A percentile compares a stretch with the other conserved stretches of the same genome.
Evolutionary conservation across 75 land plant species (phyloP).

Genomic region (Sequoia sempervirens): DNA sequence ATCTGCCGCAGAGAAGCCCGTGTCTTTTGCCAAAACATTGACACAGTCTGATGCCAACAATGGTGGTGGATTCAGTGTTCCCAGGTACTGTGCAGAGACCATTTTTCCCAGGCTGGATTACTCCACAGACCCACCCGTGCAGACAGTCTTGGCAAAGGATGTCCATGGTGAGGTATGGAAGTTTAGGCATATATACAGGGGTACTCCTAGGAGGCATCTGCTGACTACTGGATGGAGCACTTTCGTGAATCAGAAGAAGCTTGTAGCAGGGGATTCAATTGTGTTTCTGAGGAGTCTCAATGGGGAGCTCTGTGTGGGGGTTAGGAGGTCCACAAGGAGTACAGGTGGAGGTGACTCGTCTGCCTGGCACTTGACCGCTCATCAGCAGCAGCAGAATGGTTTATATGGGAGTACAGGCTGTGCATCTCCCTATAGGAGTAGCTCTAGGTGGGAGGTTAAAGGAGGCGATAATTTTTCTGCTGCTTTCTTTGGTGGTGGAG

Average conservation of each 20-base stretch:
- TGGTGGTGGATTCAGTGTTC: conserved; percentile 98
- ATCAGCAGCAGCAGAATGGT: conserved; percentile 29
- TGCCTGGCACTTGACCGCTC: conserved; percentile 32
- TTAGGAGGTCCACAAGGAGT: conserved; percentile 71
- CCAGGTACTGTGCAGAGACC: conserved; percentile 96
- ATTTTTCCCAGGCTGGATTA: conserved; percentile 92
- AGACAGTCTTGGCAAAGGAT: conserved; percentile 86
- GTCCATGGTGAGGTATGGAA: conserved; percentile 95
- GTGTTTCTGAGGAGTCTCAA: conserved; percentile 80
- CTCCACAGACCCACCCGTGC: conserved; percentile 85
- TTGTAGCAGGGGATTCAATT: conserved; percentile 94
- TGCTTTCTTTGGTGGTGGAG: conserved; percentile 27
- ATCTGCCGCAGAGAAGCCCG: conserved; percentile 57
- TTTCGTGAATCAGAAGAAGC: conserved; percentile 99
- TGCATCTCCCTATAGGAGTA: conserved; percentile 16
- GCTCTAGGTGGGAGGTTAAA: conserved; percentile 33
- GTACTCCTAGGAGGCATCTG: conserved; percentile 93
- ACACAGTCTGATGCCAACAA: conserved; percentile 99
- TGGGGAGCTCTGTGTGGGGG: conserved; percentile 95
- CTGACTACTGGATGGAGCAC: conserved; percentile 98
- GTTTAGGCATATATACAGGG: conserved; percentile 94
- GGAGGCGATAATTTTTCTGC: conserved; percentile 30
- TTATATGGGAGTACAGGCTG: conserved; percentile 11
- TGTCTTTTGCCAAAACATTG: conserved; percentile 91
- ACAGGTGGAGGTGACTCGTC: conserved; percentile 44